Evolutionary conservation across 179 eudicot species (phyloP), one percentile per base, ranked within the genome.

Genomic region (Pouteria campechiana): DNA sequence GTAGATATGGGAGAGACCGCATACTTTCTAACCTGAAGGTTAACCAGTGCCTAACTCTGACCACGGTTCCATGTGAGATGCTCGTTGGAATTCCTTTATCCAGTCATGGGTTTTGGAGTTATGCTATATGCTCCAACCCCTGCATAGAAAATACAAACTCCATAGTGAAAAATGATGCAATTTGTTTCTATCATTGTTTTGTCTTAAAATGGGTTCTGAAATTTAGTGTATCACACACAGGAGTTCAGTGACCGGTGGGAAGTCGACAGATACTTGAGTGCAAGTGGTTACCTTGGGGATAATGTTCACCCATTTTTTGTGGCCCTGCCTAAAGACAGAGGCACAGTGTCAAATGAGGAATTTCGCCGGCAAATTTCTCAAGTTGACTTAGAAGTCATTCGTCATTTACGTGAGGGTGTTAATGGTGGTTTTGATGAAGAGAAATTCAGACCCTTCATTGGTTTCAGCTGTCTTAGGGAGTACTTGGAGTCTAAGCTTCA

Each of bases 221-320:
- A n/a, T n/a, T n/a, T n/a, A n/a, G n/a, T n/a, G n/a, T n/a, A n/a
- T n/a, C n/a, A n/a, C n/a, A n/a, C n/a, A n/a, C 69, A 90, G 99
- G 99, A 90, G 64, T 90, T 90, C 53, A 60, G 67, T 48, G 96
- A 87, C 37, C 77, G 99, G 13, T 79, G 88, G 94, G 99, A 90
- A 63, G 99, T 90, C 48, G 99, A 90, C 60, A 65, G 83, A 9
- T 90, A 87, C 57, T 53, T 90, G 55, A 87, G 96, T 82, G 94
- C 99, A 41, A 82, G 83, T 65, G 99, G 99, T 40, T 90, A 87
- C 63, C 88, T 90, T 55, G 99, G 99, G 35, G 99, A 90, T 39
- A 90, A 79, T 23, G 58, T 78, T 30, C 76, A 66, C 16, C 99
- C 99, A 12, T 90, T 53, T 67, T 90, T 77, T 67, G 99, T 90